These are phyloP conservation scores for Fomes fomentarius DNA, from an alignment of 1,284 basidiomycete species.

Conservation along the genomic window DNA sequence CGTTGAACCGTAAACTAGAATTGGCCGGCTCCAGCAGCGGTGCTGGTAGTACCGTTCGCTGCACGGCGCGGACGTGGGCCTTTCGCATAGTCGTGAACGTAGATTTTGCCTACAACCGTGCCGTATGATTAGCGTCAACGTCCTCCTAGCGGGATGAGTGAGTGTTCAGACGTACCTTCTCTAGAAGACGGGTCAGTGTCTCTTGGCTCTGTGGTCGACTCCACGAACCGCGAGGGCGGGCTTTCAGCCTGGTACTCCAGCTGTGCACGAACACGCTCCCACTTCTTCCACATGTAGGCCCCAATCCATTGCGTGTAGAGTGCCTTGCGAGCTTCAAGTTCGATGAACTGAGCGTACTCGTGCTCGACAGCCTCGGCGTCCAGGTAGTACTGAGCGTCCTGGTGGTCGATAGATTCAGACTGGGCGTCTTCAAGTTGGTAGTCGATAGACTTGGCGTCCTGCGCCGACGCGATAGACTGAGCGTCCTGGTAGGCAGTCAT, in stretches of 20 bases:
- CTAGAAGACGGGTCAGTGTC: conserved; percentile 15
- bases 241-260: conserved; percentile 25
- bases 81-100: conserved; percentile 32
- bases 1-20: background rate
- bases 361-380: too few species aligned
- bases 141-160: background rate
- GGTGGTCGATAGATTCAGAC: too few species aligned
- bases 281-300: conserved; percentile 60
- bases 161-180: conserved; percentile 25
- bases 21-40: conserved; percentile 21
- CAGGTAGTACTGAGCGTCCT: too few species aligned
- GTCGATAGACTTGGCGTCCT: too few species aligned
- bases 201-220: conserved; percentile 4
- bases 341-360: too few species aligned
- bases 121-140: conserved; percentile 9
- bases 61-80: conserved; percentile 24
- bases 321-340: conserved; percentile 52
- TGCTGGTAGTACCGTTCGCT: conserved; percentile 7
- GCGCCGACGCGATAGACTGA: too few species aligned
- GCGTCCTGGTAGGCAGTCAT: conserved; percentile 29
- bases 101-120: conserved; percentile 29
- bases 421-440: too few species aligned
- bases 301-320: conserved; percentile 61
- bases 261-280: conserved; percentile 41
- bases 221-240: conserved; percentile 7